Conservation (phyloP, 768 basidiomycete species). For the Tricholoma saponaceum region DNA sequence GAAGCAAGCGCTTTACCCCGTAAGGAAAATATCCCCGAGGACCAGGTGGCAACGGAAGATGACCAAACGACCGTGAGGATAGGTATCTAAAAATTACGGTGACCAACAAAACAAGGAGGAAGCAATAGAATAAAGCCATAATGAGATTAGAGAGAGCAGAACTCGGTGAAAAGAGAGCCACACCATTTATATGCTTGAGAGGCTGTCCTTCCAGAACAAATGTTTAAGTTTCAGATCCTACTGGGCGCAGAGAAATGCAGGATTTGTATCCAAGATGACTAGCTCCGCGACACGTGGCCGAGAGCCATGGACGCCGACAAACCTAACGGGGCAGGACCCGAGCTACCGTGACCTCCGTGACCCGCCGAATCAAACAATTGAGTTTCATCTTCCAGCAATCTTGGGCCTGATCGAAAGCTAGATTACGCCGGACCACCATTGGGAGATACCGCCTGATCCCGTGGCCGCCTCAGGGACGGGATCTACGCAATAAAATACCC, state of each 20-base stretch:
- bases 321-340: no score
- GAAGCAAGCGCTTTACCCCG: constrained; percentile 20
- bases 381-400: no score
- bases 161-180: not conserved
- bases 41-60: constrained; percentile 23
- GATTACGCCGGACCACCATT: no score
- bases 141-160: not conserved
- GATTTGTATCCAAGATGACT: no score
- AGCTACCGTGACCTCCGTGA: no score
- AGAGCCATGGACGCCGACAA: not conserved
- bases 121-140: constrained; percentile 7
- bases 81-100: not conserved
- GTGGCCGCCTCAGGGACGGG: no score
- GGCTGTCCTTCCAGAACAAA: not conserved
- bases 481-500: no score
- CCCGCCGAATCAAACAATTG: no score
- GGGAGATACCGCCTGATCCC: no score
- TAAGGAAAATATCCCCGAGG: constrained; percentile 18
- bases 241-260: no score
- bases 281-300: not conserved
- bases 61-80: not conserved
- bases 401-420: no score
- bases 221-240: no score
- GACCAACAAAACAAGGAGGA: constrained; percentile 3
- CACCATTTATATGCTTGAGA: not conserved